Evolutionary conservation across 2,329 filamentous ascomycete genomes (phyloP).

Genomic region (Zarea fungicola): DNA sequence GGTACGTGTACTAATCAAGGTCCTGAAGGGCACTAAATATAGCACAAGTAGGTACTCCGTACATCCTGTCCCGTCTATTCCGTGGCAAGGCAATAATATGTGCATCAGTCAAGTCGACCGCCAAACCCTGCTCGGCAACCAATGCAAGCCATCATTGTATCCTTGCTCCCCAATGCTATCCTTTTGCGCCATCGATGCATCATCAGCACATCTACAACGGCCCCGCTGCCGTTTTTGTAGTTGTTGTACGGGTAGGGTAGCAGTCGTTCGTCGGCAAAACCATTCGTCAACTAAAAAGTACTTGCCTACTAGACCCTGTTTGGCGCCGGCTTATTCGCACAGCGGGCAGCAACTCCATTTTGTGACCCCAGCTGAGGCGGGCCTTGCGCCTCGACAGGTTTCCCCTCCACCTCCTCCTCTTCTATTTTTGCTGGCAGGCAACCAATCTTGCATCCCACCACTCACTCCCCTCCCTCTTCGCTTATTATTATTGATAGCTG

Average conservation of each 20-base stretch:
- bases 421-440: neutral
- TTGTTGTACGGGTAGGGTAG: no score
- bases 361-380: neutral
- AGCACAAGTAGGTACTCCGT: no score
- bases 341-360: neutral
- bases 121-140: no score
- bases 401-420: slow-evolving; percentile 8
- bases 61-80: no score
- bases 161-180: no score
- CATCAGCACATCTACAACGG: no score
- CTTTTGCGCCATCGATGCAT: no score
- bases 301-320: neutral
- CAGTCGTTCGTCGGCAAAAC: neutral
- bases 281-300: neutral
- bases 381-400: neutral
- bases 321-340: slow-evolving; percentile 5
- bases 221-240: neutral
- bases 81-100: no score
- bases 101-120: no score
- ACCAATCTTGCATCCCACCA: slow-evolving; percentile 1
- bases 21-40: no score
- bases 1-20: no score
- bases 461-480: no score
- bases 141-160: neutral
- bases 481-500: neutral